A percentile compares a stretch with the other conserved stretches of the same genome.
Evolutionary conservation across 2,329 filamentous ascomycete genomes (phyloP).

Genomic region (Mariannaea elegans): DNA sequence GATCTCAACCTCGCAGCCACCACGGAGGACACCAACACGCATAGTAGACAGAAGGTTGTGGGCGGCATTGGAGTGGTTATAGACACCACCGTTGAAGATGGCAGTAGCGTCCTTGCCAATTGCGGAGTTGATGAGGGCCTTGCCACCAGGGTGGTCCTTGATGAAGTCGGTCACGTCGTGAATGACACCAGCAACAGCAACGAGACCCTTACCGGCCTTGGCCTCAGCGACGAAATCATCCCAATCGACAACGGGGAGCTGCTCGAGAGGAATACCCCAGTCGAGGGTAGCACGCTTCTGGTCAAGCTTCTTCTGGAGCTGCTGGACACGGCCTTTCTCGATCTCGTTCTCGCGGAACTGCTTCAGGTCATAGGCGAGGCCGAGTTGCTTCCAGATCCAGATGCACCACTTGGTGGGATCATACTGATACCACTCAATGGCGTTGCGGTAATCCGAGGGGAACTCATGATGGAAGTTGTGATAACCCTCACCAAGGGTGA

Average conservation of each 20-base stretch:
- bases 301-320: conserved; percentile 92
- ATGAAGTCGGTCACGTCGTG: conserved; percentile 88
- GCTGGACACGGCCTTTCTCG: conserved; percentile 89
- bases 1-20: conserved; percentile 89
- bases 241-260: conserved; percentile 86
- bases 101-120: conserved; percentile 89
- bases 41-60: conserved; percentile 90
- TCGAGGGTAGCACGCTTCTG: conserved; percentile 84
- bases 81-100: conserved; percentile 92
- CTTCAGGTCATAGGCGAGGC: conserved; percentile 87
- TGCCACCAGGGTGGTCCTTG: conserved; percentile 90
- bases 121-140: conserved; percentile 82
- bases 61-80: conserved; percentile 88
- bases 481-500: conserved; percentile 88
- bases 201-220: conserved; percentile 78
- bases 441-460: conserved; percentile 91
- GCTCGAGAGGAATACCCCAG: conserved; percentile 87
- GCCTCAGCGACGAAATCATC: conserved; percentile 83
- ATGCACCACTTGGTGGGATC: conserved; percentile 93
- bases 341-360: conserved; percentile 93
- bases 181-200: conserved; percentile 84
- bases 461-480: conserved; percentile 98
- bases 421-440: conserved; percentile 90
- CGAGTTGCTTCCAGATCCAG: conserved; percentile 84
- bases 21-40: conserved; percentile 86